A percentile compares a stretch with the other conserved stretches of the same genome.
These are phyloP conservation scores for Raffaelea arxii DNA, from an alignment of 2,329 filamentous ascomycete species.

Conservation along the genomic window DNA sequence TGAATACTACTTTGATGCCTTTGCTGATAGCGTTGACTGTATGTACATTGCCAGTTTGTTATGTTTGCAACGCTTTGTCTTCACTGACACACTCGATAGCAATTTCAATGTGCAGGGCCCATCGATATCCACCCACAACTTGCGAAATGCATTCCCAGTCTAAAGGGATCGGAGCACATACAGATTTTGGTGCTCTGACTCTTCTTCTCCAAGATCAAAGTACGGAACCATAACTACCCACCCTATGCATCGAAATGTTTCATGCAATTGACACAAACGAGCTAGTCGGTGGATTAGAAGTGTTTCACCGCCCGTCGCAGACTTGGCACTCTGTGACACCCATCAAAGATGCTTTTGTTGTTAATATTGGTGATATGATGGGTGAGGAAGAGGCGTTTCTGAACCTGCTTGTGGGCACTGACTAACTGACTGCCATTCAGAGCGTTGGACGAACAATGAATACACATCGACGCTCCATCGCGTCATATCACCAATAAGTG, in stretches of 20 bases:
- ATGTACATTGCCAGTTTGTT: neutral
- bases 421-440: neutral
- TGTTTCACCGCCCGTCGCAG: slow-evolving; percentile 1
- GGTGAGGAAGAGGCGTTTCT: neutral
- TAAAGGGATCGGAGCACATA: slow-evolving; percentile 35
- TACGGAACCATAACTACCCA: too few species aligned
- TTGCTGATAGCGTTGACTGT: slow-evolving; percentile 6
- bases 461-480: slow-evolving; percentile 46
- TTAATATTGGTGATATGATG: slow-evolving; percentile 31
- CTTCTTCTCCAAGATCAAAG: slow-evolving; percentile 6
- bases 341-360: slow-evolving; percentile 34
- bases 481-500: slow-evolving; percentile 39
- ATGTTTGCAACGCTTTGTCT: neutral
- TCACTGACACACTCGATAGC: neutral
- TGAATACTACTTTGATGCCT: slow-evolving; percentile 26
- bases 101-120: slow-evolving; percentile 6
- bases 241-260: neutral
- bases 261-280: slow-evolving; percentile 34
- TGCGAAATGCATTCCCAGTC: slow-evolving; percentile 29
- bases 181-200: slow-evolving; percentile 6
- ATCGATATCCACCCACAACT: slow-evolving; percentile 29
- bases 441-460: slow-evolving; percentile 38
- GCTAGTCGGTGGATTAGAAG: slow-evolving; percentile 68
- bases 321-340: slow-evolving; percentile 35
- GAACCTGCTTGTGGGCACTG: too few species aligned